These are phyloP conservation scores for Ormosia emarginata DNA, from an alignment of 306 rosid genomes.

Conservation along the genomic window DNA sequence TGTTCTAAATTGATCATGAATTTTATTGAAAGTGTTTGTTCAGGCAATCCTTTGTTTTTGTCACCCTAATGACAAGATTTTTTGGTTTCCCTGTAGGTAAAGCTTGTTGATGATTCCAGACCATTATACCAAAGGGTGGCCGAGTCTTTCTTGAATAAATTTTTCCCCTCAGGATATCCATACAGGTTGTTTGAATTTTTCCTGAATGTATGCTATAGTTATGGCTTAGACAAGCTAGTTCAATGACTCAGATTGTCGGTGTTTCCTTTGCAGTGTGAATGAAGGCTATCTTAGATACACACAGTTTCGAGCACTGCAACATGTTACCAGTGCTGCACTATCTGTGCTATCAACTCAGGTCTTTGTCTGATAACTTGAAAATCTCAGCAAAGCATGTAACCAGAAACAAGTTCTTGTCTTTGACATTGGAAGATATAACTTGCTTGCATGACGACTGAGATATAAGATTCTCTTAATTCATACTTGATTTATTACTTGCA, in stretches of 20 bases:
- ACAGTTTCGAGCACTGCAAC: constrained; percentile 90
- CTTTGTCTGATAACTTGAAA: constrained; percentile 22
- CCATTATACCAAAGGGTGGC: constrained; percentile 51
- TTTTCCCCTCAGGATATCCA: constrained; percentile 94
- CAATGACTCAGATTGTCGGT: neutral
- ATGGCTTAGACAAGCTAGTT: neutral
- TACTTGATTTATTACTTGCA: neutral
- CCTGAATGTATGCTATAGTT: neutral
- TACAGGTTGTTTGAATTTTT: constrained; percentile 51
- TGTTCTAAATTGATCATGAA: neutral
- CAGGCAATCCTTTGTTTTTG: neutral
- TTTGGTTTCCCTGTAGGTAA: constrained; percentile 35
- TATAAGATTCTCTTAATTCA: neutral
- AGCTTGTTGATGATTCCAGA: constrained; percentile 67
- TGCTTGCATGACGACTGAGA: neutral
- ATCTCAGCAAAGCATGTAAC: neutral
- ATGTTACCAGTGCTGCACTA: constrained; percentile 74
- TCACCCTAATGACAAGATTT: neutral
- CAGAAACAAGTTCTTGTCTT: neutral
- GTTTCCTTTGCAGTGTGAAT: constrained; percentile 57
- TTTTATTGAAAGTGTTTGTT: neutral
- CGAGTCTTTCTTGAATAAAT: constrained; percentile 63
- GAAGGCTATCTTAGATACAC: constrained; percentile 95
- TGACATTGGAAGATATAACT: neutral
- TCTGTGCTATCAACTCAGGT: constrained; percentile 97